A percentile compares a stretch with the other conserved stretches of the same genome.
These are phyloP conservation scores for Elongisporangium senticosum DNA, from an alignment of 352 stramenopile species.

Conservation along the genomic window DNA sequence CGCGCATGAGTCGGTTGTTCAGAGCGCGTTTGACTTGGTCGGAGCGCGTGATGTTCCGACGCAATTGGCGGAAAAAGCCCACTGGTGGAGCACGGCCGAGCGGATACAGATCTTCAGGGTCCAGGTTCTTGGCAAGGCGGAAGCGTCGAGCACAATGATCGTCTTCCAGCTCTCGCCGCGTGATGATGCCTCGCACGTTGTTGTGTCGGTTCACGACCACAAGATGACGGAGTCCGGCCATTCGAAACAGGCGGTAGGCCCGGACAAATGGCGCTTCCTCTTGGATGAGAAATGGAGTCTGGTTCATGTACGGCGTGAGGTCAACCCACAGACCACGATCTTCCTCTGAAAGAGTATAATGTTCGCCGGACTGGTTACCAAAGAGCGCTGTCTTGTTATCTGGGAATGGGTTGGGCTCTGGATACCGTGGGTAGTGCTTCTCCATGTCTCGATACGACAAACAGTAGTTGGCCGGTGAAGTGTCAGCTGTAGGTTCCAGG, in stretches of 20 bases:
- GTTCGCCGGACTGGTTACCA: slow-evolving; percentile 8
- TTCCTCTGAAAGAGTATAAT: slow-evolving; percentile 59
- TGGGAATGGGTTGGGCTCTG: slow-evolving; percentile 41
- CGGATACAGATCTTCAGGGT: slow-evolving; percentile 67
- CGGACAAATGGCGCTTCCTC: slow-evolving; percentile 93
- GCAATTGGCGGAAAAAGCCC: slow-evolving; percentile 58
- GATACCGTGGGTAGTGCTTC: slow-evolving; percentile 75
- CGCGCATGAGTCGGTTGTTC: slow-evolving; percentile 22
- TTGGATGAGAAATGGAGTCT: slow-evolving; percentile 94
- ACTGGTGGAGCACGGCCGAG: slow-evolving; percentile 44
- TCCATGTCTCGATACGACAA: slow-evolving; percentile 84
- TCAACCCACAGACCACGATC: slow-evolving; percentile 93
- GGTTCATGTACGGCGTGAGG: slow-evolving; percentile 97
- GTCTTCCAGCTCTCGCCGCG: slow-evolving; percentile 74
- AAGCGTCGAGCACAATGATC: slow-evolving; percentile 78
- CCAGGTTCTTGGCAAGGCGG: slow-evolving; percentile 66
- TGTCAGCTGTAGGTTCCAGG: slow-evolving; percentile 17
- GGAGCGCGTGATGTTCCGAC: slow-evolving; percentile 53
- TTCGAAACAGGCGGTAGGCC: slow-evolving; percentile 97
- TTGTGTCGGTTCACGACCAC: slow-evolving; percentile 91
- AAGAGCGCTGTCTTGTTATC: slow-evolving; percentile 17
- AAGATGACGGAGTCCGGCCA: slow-evolving; percentile 94
- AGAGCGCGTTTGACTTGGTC: slow-evolving; percentile 77
- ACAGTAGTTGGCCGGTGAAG: slow-evolving; percentile 26
- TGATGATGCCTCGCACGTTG: slow-evolving; percentile 88